Conservation (phyloP, 768 basidiomycete species). For the Hypsizygus marmoreus region DNA sequence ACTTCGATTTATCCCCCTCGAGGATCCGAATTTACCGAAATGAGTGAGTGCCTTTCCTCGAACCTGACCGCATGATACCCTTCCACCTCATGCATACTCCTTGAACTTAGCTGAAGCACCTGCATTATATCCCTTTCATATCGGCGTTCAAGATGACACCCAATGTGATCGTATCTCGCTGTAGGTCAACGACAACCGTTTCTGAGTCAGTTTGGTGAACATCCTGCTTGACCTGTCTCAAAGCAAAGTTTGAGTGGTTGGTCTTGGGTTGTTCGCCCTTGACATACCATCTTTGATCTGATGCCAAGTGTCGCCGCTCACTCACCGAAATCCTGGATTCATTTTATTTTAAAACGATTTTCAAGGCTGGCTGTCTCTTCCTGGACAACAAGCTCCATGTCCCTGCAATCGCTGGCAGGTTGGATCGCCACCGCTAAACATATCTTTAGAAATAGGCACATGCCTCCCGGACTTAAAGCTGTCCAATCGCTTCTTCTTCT, state of each 20-base stretch:
- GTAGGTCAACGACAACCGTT: too few species aligned
- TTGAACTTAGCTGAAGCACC: too few species aligned
- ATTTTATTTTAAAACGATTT: background rate
- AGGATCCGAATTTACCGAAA: constrained; percentile 3
- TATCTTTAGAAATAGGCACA: background rate
- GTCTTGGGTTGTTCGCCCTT: background rate
- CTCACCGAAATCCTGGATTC: constrained; percentile 6
- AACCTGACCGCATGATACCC: constrained; percentile 8
- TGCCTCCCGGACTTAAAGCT: constrained; percentile 9
- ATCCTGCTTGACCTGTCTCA: constrained; percentile 1
- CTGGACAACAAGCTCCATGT: too few species aligned
- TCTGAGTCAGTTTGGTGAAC: too few species aligned
- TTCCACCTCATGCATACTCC: too few species aligned
- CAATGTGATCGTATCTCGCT: too few species aligned
- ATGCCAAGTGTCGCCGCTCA: constrained; percentile 5
- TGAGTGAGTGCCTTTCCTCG: constrained; percentile 10
- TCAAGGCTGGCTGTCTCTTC: too few species aligned
- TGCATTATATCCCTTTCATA: too few species aligned
- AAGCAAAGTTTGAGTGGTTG: too few species aligned
- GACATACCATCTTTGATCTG: constrained; percentile 11
- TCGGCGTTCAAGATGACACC: too few species aligned
- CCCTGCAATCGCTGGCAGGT: too few species aligned
- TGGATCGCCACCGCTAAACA: too few species aligned
- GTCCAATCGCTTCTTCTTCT: background rate
- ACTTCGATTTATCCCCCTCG: background rate